phyloP scores from a whole-genome alignment of 176 grass and related monocot genomes.

The Oryza longistaminata region DNA sequence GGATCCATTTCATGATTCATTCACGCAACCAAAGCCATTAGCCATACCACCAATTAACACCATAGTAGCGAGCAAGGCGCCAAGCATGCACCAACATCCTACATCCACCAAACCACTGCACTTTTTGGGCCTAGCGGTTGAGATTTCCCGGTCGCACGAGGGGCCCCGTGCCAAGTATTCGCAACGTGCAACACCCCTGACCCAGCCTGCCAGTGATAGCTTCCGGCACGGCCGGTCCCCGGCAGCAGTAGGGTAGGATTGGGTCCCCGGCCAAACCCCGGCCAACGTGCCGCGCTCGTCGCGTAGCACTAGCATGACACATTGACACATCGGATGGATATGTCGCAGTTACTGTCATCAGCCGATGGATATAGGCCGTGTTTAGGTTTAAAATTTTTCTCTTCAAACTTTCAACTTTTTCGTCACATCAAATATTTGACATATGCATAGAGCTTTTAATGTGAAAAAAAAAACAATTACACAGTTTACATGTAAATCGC shows the following conservation, averaged over 20 bases:
- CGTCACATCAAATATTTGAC: too few relatives aligned
- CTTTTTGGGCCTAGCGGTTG: neutral
- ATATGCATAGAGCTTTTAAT: too few relatives aligned
- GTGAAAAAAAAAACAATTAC: too few relatives aligned
- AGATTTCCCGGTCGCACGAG: neutral
- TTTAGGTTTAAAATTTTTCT: too few relatives aligned
- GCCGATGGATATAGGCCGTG: neutral
- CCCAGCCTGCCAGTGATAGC: neutral
- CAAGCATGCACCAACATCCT: neutral
- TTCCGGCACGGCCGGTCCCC: neutral
- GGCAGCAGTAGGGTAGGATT: neutral
- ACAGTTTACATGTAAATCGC: too few relatives aligned
- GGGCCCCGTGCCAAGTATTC: neutral
- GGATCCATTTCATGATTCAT: neutral
- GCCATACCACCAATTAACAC: too few relatives aligned
- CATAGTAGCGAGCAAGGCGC: too few relatives aligned
- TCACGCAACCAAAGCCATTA: too few relatives aligned
- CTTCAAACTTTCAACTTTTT: too few relatives aligned
- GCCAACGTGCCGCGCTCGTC: neutral
- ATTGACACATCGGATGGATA: constrained; percentile 9
- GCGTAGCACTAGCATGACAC: constrained; percentile 1
- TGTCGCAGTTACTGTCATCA: neutral
- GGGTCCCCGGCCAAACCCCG: neutral
- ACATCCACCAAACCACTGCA: neutral
- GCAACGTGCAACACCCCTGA: neutral